These are phyloP conservation scores for Acanthamoeba lenticulata DNA, from an alignment of 208 protist species.

Conservation along the genomic window DNA sequence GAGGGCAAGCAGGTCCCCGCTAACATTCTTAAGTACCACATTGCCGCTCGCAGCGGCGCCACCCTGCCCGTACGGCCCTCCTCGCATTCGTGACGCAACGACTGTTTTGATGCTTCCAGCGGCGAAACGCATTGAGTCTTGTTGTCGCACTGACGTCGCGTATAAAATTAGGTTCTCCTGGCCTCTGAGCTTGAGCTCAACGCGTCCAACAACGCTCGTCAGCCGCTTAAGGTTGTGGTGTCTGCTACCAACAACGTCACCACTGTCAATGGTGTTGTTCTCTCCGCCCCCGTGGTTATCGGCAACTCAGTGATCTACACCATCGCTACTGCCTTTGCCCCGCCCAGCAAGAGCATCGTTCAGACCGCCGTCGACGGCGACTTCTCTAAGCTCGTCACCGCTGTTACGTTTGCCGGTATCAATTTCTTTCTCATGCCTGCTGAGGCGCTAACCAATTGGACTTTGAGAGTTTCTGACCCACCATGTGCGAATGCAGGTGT, in stretches of 20 bases:
- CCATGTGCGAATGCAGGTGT: background rate
- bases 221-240: background rate
- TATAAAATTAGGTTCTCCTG: background rate
- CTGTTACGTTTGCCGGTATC: background rate
- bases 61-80: background rate
- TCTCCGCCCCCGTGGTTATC: background rate
- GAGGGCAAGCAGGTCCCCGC: background rate
- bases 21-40: background rate
- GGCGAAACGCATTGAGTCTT: background rate
- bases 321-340: background rate
- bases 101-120: background rate
- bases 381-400: background rate
- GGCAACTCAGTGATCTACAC: background rate
- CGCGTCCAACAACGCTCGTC: background rate
- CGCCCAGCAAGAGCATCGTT: conserved; percentile 39
- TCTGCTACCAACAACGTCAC: background rate
- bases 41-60: background rate
- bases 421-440: background rate
- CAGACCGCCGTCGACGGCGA: background rate
- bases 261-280: background rate
- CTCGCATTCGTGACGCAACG: background rate
- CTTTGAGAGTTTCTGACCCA: background rate
- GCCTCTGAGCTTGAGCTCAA: background rate
- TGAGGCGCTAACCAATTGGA: background rate
- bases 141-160: background rate